Base-by-base conservation (phyloP, 2,329 filamentous ascomycete genomes). In the Colletotrichum eleusines region DNA sequence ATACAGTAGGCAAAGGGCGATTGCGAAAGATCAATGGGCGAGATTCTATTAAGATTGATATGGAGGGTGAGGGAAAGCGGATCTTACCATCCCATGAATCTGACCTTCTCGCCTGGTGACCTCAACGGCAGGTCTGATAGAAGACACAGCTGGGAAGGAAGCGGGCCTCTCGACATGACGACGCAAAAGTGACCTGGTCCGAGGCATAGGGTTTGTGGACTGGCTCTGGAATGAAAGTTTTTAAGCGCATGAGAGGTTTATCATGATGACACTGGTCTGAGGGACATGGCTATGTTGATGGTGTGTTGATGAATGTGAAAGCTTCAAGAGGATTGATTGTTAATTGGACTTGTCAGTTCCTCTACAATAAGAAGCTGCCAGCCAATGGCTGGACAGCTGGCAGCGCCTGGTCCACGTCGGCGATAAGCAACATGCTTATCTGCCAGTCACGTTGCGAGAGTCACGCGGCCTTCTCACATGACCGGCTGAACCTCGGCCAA, bases 71-170 rank as follows among this genome's bases (percentile, higher is more conserved):
- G 54, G 58, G 70, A 14, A 44, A n/a, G 23, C 44, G 33, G 33
- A 66, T 55, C 69, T 57, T 86, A 97, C 95, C 95, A 98, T 80
- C 94, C 95, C 61, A 98, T 82, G 80, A 98, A 97, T 72, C 95
- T 91, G 72, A 98, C 91, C 82, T 98, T 98, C n/a, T 90, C 88
- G 50, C 88, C 88, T 18, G 83, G 74, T n/a, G 82, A 77, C 59
- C 83, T 83, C 61, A 78, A 77, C 4, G 86, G 82, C 18, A 95
- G 81, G 67, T 87, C 83, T 18, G 88, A 89, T 65, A 95, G 84
- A 71, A 94, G 89, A 71, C 91, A 89, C 50, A 91, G 83, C 69
- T 82, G 84, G 28, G 90, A 91, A 8, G 94, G 88, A 40, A 89
- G 82, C 35, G 93, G 92, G 11, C 87, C 88, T 72, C 81, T 81